Conservation (phyloP, 305 asterid species). For the Plantago coronopus region DNA sequence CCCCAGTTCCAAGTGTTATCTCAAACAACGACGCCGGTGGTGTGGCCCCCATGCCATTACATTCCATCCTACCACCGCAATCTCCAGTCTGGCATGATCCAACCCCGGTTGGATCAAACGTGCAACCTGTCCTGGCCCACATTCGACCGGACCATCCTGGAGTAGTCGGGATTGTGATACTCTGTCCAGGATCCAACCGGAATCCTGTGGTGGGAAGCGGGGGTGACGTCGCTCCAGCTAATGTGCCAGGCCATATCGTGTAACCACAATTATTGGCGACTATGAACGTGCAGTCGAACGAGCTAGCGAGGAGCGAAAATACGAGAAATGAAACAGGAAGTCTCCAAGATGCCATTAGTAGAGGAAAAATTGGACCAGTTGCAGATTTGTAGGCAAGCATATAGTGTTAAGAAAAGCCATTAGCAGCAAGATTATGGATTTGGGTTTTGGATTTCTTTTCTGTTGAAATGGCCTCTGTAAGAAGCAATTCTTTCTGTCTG, state of each 20-base stretch:
- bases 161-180: constrained; percentile 37
- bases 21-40: constrained; percentile 81
- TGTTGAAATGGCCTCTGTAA: constrained; percentile 44
- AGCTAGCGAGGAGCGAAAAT: constrained; percentile 26
- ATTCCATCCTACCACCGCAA: constrained; percentile 72
- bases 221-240: constrained; percentile 69
- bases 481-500: constrained; percentile 54
- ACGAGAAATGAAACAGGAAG: constrained; percentile 24
- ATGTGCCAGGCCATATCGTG: constrained; percentile 81
- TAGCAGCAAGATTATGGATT: constrained; percentile 41
- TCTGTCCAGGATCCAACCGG: constrained; percentile 56
- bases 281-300: constrained; percentile 42
- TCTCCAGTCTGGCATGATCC: constrained; percentile 84
- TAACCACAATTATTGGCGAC: constrained; percentile 59
- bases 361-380: constrained; percentile 23
- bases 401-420: not conserved
- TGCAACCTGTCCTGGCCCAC: constrained; percentile 85
- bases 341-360: constrained; percentile 38
- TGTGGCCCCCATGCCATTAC: constrained; percentile 42
- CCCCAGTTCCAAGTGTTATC: constrained; percentile 51
- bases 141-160: constrained; percentile 85
- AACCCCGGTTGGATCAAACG: constrained; percentile 46
- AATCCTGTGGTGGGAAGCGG: constrained; percentile 70
- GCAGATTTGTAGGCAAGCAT: constrained; percentile 20
- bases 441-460: constrained; percentile 73